Evolutionary conservation across 164 flowering plant genomes (phyloP), one percentile per base, ranked within the genome.

Genomic region (Pachysandra terminalis): DNA sequence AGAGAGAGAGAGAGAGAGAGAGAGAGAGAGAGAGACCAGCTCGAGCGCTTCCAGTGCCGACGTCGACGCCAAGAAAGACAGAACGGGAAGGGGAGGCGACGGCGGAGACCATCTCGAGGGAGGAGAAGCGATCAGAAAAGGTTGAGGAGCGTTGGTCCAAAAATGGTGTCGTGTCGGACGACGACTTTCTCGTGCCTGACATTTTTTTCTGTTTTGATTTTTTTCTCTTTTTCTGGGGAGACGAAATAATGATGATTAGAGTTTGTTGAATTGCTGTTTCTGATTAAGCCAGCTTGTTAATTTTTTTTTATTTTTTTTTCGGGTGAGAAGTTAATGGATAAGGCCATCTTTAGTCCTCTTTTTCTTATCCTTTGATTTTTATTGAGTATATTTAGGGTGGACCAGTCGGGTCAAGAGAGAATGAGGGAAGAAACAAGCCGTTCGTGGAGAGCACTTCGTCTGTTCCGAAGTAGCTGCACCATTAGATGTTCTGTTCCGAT

Each of bases 11-110:
- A 37, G 22, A 61, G 72, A 67, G 14, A 16, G 27, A 59, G 21
- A 54, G 21, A 63, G 49, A 68, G 5, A 65, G 32, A 41, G 26
- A 19, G 59, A 51, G 65, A 91, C 98, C 97, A 69, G 98, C 98
- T 32, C 98, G 91, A 35, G 98, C 97, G 80, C 98, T 94, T 71
- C 95, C 90, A n/a, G 98, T 94, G 81, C 98, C 98, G 54, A 94
- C 98, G 74, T 94, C 98, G 53, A 94, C 81, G 65, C 98, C 97
- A 71, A 94, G 91, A 75, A 81, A 88, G 70, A 86, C 76, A 32
- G 86, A 54, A 24, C 84, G 84, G 71, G 56, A 57, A 24, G 81
- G 71, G 37, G 7, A 32, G 37, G 37, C 37, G 37, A 32, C 37
- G 37, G 78, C 49, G 37, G 79, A 37, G 74, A 81, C 55, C 85